Conservation (phyloP, 805 yeast species). For the Wickerhamomyces bovis region DNA sequence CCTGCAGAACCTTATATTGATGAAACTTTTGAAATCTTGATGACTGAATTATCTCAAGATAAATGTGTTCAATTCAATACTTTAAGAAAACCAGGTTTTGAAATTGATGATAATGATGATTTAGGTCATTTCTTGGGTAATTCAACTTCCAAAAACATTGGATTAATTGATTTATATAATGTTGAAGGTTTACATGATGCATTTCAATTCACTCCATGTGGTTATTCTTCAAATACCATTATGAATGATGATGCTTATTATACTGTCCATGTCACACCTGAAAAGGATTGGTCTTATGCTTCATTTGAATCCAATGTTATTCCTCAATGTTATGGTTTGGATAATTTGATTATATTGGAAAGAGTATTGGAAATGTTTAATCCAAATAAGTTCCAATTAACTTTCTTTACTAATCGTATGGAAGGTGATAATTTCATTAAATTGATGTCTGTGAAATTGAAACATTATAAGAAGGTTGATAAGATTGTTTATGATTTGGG, state of each 20-base stretch:
- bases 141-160: constrained; percentile 56
- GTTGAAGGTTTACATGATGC: constrained; percentile 63
- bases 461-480: constrained; percentile 58
- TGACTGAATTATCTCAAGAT: constrained; percentile 71
- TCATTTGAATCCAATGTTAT: constrained; percentile 89
- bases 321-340: constrained; percentile 29
- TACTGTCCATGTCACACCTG: constrained; percentile 93
- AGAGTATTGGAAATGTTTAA: constrained; percentile 59
- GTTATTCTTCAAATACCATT: constrained; percentile 85
- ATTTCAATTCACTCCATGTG: constrained; percentile 90
- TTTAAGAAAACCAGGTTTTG: constrained; percentile 35
- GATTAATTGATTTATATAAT: constrained; percentile 56
- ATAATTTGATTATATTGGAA: constrained; percentile 49
- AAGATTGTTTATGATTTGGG: constrained; percentile 68
- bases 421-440: constrained; percentile 28
- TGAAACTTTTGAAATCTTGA: constrained; percentile 81
- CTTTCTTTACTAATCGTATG: constrained; percentile 35
- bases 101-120: constrained; percentile 44
- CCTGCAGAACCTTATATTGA: constrained; percentile 29
- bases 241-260: constrained; percentile 58
- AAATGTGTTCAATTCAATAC: constrained; percentile 55
- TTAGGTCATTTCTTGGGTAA: constrained; percentile 82
- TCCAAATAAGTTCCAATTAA: constrained; percentile 71
- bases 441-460: constrained; percentile 29
- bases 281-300: constrained; percentile 90